Percentiles rank a stretch among this genome's conserved stretches.
Evolutionary conservation across 1,284 basidiomycete genomes (phyloP).

Genomic region (Boletus semigastroideus): DNA sequence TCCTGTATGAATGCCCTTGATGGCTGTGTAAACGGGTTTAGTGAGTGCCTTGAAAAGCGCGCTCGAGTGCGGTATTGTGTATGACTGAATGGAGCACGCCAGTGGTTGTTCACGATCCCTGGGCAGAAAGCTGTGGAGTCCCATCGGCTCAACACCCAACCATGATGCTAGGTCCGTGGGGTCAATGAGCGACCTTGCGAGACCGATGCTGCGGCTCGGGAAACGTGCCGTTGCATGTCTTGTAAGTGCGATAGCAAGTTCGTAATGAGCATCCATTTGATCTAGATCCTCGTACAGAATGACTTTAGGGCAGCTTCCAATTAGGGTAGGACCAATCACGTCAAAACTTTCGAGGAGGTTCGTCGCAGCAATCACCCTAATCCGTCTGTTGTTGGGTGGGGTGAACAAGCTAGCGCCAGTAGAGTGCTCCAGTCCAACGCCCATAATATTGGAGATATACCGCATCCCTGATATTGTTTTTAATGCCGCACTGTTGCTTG

Average conservation of each 20-base stretch:
- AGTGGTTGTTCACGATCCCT: constrained; percentile 84
- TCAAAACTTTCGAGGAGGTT: constrained; percentile 43
- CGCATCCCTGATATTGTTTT: constrained; percentile 54
- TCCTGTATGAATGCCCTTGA: constrained; percentile 42
- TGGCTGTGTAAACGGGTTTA: constrained; percentile 82
- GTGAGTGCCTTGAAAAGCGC: constrained; percentile 91
- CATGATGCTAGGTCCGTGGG: constrained; percentile 80
- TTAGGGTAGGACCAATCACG: constrained; percentile 24
- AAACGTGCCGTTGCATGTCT: constrained; percentile 59
- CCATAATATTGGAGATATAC: constrained; percentile 37
- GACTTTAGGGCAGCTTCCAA: constrained; percentile 53
- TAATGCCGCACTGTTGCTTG: constrained; percentile 47
- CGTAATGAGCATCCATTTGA: constrained; percentile 80
- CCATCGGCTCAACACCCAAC: constrained; percentile 71
- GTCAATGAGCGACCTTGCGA: constrained; percentile 81
- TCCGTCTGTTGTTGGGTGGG: constrained; percentile 38
- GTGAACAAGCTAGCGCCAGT: constrained; percentile 34
- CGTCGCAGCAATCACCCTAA: constrained; percentile 57
- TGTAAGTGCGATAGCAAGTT: constrained; percentile 75
- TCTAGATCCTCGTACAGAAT: constrained; percentile 89
- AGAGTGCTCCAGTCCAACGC: constrained; percentile 46
- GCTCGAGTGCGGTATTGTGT: constrained; percentile 85
- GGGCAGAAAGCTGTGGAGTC: constrained; percentile 79
- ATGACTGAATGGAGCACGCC: constrained; percentile 68
- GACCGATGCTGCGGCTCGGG: constrained; percentile 75